A percentile compares a stretch with the other conserved stretches of the same genome.
Evolutionary conservation across 352 stramenopile species (phyloP).

Genomic region (Phytopythium aichiense): DNA sequence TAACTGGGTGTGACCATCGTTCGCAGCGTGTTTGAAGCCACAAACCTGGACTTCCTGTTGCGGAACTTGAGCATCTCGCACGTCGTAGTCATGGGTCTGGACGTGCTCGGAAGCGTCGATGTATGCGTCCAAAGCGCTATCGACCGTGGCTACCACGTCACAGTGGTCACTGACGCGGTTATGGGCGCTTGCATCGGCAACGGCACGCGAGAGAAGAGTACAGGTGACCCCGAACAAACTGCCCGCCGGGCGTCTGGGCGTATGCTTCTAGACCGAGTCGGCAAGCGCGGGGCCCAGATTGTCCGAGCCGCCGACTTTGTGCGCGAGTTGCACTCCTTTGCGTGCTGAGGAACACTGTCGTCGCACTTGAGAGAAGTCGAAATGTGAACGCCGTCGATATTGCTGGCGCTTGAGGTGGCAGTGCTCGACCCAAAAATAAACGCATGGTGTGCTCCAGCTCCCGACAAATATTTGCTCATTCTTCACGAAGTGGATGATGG

Average conservation of each 20-base stretch:
- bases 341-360: slow-evolving; percentile 7
- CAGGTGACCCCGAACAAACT: background rate
- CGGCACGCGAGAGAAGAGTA: background rate
- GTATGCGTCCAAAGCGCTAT: slow-evolving; percentile 77
- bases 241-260: background rate
- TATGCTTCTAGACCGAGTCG: slow-evolving; percentile 20
- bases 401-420: background rate
- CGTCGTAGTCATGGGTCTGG: slow-evolving; percentile 81
- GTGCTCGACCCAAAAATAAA: background rate
- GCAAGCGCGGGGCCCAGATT: slow-evolving; percentile 28
- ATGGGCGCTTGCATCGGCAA: slow-evolving; percentile 1
- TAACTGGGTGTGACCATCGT: slow-evolving; percentile 2
- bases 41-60: slow-evolving; percentile 89
- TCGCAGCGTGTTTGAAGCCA: slow-evolving; percentile 78
- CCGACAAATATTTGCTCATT: background rate
- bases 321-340: slow-evolving; percentile 33
- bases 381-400: too few relatives aligned
- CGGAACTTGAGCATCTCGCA: slow-evolving; percentile 85
- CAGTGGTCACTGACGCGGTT: slow-evolving; percentile 75
- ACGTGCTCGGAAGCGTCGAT: slow-evolving; percentile 79
- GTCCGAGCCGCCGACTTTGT: slow-evolving; percentile 23
- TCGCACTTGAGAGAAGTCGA: too few relatives aligned
- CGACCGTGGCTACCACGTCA: slow-evolving; percentile 87
- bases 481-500: background rate
- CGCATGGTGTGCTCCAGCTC: background rate